These are phyloP conservation scores for Metschnikowia vanudenii DNA, from an alignment of 805 yeast genomes.

Conservation along the genomic window DNA sequence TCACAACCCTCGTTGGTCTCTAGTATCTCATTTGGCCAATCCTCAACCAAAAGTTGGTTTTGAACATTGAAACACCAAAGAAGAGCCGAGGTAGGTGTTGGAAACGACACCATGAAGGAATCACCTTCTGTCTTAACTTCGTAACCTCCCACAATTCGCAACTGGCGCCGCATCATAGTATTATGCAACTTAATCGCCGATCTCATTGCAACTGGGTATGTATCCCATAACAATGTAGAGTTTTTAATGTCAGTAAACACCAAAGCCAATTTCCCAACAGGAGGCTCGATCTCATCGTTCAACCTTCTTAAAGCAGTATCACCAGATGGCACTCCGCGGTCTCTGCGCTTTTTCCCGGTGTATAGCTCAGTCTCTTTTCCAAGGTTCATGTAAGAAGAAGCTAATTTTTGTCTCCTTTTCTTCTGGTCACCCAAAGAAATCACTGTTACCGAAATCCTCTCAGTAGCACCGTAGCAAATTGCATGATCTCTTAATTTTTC, in stretches of 20 bases:
- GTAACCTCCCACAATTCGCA: conserved; percentile 92
- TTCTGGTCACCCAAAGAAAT: conserved; percentile 61
- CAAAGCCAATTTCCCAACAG: conserved; percentile 90
- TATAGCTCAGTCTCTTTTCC: conserved; percentile 37
- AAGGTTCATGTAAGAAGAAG: conserved; percentile 37
- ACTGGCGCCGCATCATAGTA: conserved; percentile 87
- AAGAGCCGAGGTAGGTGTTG: conserved; percentile 85
- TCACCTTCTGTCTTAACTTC: conserved; percentile 99
- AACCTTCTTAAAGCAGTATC: conserved; percentile 80
- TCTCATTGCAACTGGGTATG: conserved; percentile 90
- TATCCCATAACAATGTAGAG: conserved; percentile 92
- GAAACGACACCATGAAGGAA: conserved; percentile 97
- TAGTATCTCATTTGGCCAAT: conserved; percentile 94
- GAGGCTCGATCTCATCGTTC: conserved; percentile 91
- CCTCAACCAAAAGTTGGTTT: conserved; percentile 72
- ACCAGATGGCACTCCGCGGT: conserved; percentile 45
- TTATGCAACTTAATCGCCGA: conserved; percentile 95
- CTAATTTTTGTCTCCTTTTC: conserved; percentile 27
- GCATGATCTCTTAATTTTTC: conserved; percentile 93
- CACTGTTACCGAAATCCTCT: conserved; percentile 78
- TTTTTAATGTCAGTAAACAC: conserved; percentile 97
- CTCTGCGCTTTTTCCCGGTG: conserved; percentile 41
- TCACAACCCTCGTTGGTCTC: conserved; percentile 83
- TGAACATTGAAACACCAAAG: conserved; percentile 96
- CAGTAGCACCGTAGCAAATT: conserved; percentile 82